phyloP scores from a whole-genome alignment of 257 asterid species.

The Mentha longifolia region DNA sequence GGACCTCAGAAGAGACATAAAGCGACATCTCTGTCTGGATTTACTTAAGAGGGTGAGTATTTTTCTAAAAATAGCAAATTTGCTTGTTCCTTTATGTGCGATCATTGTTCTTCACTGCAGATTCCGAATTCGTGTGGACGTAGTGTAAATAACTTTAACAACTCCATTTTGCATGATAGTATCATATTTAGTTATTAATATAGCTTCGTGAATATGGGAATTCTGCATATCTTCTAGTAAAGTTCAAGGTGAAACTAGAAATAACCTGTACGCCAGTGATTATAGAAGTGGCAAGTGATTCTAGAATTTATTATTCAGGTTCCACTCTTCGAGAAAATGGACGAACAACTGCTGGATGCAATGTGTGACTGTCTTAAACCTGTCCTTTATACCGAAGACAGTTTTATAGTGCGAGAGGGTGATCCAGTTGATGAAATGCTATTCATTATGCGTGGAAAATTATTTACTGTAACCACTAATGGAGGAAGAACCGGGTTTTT shows the following conservation, averaged over 20 bases:
- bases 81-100: background rate
- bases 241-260: background rate
- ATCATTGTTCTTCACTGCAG: background rate
- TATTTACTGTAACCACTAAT: conserved; percentile 79
- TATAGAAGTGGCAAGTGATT: background rate
- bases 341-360: conserved; percentile 90
- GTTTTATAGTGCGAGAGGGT: conserved; percentile 94
- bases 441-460: conserved; percentile 84
- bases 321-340: conserved; percentile 97
- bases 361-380: conserved; percentile 88
- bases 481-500: conserved; percentile 96
- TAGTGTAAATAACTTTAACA: background rate
- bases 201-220: background rate
- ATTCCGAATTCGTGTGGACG: background rate
- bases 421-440: conserved; percentile 98
- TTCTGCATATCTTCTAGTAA: no score
- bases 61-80: conserved; percentile 7
- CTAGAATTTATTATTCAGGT: conserved; percentile 53
- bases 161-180: background rate
- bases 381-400: conserved; percentile 77
- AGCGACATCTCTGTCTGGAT: conserved; percentile 93
- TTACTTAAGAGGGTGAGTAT: conserved; percentile 77
- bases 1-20: conserved; percentile 95
- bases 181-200: background rate
- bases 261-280: background rate